A percentile compares a stretch with the other conserved stretches of the same genome.
Evolutionary conservation across 306 rosid species (phyloP).

Genomic region (Cucumis hystrix): DNA sequence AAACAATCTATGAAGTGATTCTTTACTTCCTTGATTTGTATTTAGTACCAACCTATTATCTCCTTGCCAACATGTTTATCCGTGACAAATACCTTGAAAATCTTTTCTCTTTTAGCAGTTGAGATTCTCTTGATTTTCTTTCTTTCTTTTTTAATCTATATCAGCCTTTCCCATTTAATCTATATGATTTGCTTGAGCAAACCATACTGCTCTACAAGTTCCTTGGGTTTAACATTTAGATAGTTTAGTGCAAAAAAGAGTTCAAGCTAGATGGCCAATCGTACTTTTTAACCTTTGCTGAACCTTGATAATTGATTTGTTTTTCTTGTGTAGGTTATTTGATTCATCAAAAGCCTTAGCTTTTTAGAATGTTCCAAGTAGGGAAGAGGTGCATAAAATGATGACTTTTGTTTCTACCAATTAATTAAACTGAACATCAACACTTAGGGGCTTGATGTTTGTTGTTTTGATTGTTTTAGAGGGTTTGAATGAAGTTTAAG

Average conservation of each 20-base stretch:
- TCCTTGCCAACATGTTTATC: background rate
- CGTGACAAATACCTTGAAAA: background rate
- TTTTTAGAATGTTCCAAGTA: constrained; percentile 56
- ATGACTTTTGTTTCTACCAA: background rate
- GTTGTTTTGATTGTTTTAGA: too few species aligned
- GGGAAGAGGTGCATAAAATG: constrained; percentile 39
- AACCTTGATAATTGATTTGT: background rate
- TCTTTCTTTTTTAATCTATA: background rate
- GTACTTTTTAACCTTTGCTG: background rate
- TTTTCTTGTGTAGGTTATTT: constrained; percentile 36
- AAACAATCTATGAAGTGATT: background rate
- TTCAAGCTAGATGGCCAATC: background rate
- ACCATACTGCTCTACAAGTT: constrained; percentile 59
- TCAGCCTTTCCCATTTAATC: constrained; percentile 57
- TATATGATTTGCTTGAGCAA: constrained; percentile 57
- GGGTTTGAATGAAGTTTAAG: too few species aligned
- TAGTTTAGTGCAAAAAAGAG: constrained; percentile 29
- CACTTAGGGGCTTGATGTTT: too few species aligned
- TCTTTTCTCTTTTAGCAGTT: background rate
- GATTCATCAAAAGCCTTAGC: constrained; percentile 91
- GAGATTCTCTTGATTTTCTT: constrained; percentile 6
- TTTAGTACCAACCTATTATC: background rate
- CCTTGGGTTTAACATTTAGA: constrained; percentile 69
- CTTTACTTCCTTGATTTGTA: background rate
- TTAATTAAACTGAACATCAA: background rate